A percentile compares a stretch with the other conserved stretches of the same genome.
Evolutionary conservation across 2,329 filamentous ascomycete genomes (phyloP).

Genomic region (Huntiella moniliformis): DNA sequence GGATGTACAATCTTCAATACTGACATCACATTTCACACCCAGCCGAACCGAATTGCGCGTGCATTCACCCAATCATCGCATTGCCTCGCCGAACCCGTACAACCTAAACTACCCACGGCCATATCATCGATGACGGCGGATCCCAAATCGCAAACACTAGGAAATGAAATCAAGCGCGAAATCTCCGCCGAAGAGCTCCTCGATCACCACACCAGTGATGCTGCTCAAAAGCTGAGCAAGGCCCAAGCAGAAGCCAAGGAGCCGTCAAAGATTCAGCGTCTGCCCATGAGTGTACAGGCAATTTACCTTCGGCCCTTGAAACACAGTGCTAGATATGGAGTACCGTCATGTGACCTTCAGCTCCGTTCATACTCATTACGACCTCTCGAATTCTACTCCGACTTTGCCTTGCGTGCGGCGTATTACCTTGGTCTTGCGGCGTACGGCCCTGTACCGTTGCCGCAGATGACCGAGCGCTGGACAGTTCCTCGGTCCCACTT

Average conservation of each 20-base stretch:
- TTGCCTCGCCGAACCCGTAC: neutral
- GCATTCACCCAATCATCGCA: too few relatives aligned
- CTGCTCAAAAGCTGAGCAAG: conserved; percentile 10
- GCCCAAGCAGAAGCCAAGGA: conserved; percentile 8
- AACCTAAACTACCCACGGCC: neutral
- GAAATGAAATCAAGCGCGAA: neutral
- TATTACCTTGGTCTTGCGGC: conserved; percentile 84
- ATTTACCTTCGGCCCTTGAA: conserved; percentile 72
- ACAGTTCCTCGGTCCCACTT: conserved; percentile 79
- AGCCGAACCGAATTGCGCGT: too few relatives aligned
- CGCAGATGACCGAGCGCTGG: conserved; percentile 79
- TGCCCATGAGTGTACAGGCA: conserved; percentile 44
- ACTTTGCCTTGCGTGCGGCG: conserved; percentile 84
- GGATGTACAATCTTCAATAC: too few relatives aligned
- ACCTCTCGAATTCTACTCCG: conserved; percentile 82
- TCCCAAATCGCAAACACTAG: neutral
- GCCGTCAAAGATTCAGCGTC: conserved; percentile 5
- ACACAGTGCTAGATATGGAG: conserved; percentile 51
- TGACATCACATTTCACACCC: too few relatives aligned
- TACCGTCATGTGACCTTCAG: conserved; percentile 80
- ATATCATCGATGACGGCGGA: neutral
- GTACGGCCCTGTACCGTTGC: conserved; percentile 68
- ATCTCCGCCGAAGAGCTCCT: neutral
- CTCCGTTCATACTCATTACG: conserved; percentile 78
- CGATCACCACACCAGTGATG: conserved; percentile 8